Percentiles rank a stretch among this genome's conserved stretches.
phyloP scores from a whole-genome alignment of 75 land plant species.

The Sequoiadendron giganteum region DNA sequence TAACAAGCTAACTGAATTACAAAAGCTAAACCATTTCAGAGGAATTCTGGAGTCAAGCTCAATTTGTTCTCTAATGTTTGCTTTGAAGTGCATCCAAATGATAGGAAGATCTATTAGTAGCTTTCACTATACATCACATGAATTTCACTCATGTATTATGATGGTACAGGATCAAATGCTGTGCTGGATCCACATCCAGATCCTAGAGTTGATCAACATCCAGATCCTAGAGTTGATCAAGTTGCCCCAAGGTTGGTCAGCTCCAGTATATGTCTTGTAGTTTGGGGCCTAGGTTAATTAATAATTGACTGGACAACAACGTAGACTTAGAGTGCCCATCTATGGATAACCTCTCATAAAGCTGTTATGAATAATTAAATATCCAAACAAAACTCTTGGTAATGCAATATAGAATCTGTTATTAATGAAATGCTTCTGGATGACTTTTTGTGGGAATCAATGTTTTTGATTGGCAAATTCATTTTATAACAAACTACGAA shows the following conservation, averaged over 20 bases:
- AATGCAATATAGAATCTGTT: background rate
- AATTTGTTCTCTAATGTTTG: background rate
- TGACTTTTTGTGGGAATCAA: background rate
- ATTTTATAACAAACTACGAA: background rate
- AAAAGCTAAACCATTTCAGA: background rate
- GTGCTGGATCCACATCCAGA: background rate
- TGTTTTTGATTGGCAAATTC: background rate
- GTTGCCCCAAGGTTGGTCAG: background rate
- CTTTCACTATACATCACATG: background rate
- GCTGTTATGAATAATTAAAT: background rate
- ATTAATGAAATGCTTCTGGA: background rate
- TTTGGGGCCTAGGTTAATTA: no score
- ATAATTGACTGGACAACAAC: background rate
- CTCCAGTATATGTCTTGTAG: background rate
- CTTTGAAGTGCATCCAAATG: background rate
- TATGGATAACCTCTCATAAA: background rate
- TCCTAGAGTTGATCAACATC: background rate
- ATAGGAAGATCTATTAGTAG: background rate
- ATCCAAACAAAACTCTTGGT: background rate
- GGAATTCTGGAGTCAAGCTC: background rate
- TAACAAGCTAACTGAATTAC: background rate
- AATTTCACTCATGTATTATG: background rate
- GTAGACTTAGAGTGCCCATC: background rate
- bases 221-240: no score
- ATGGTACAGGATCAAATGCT: background rate